Percentiles rank a stretch among this genome's conserved stretches.
Conservation (phyloP, 371 early-diverging fungal genomes). For the Edhazardia aedis region DNA sequence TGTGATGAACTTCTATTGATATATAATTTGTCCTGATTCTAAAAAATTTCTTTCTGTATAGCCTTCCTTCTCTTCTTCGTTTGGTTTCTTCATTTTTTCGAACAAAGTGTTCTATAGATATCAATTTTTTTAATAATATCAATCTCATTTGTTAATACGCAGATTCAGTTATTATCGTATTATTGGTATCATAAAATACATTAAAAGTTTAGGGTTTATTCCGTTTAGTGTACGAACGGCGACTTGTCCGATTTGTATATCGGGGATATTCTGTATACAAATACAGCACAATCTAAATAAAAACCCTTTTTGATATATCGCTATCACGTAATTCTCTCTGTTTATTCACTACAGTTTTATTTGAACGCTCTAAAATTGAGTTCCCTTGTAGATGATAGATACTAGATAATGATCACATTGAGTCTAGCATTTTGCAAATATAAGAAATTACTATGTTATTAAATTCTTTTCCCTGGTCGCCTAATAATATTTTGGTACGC, state of each 20-base stretch:
- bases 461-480: constrained; percentile 14
- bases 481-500: not conserved
- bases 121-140: too few species aligned
- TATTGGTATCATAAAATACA: too few species aligned
- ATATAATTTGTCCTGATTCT: too few species aligned
- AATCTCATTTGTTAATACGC: too few species aligned
- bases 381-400: not conserved
- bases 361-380: constrained; percentile 8
- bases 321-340: not conserved
- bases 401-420: not conserved
- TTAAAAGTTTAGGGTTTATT: too few species aligned
- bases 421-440: not conserved
- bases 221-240: constrained; percentile 1
- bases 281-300: not conserved
- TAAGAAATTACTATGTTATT: not conserved
- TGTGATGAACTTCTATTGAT: too few species aligned
- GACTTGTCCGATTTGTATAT: not conserved
- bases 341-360: constrained; percentile 10
- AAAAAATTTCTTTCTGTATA: too few species aligned
- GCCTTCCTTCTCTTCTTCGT: too few species aligned
- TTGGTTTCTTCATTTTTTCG: too few species aligned
- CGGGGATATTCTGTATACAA: constrained; percentile 1
- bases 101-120: too few species aligned
- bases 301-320: constrained; percentile 3
- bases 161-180: too few species aligned